These are phyloP conservation scores for Cladosporium sp. DNA, from an alignment of 2,329 filamentous ascomycete genomes.

Conservation along the genomic window DNA sequence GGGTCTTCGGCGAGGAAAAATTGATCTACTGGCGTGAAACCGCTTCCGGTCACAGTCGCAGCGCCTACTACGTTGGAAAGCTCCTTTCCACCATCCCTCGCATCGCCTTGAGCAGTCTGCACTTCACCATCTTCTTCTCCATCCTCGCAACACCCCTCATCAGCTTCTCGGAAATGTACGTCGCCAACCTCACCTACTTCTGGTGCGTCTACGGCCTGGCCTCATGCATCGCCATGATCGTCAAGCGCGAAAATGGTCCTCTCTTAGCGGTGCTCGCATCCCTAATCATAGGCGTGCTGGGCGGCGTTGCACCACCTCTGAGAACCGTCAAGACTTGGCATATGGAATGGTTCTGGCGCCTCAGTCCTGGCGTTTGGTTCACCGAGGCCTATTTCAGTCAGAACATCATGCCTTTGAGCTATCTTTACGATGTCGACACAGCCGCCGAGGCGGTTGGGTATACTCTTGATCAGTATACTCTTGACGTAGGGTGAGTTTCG, in stretches of 20 bases:
- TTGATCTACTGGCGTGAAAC: constrained; percentile 52
- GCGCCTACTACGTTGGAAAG: constrained; percentile 56
- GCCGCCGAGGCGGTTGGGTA: constrained; percentile 45
- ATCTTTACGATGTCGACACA: constrained; percentile 49
- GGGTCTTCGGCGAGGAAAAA: constrained; percentile 54
- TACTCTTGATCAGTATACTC: constrained; percentile 39
- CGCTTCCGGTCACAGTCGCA: constrained; percentile 52
- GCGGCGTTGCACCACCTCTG: constrained; percentile 50
- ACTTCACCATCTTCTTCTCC: constrained; percentile 51
- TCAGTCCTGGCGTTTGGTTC: constrained; percentile 52
- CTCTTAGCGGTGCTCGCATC: constrained; percentile 52
- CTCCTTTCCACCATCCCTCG: constrained; percentile 48
- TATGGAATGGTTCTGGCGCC: constrained; percentile 51
- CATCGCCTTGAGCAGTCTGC: constrained; percentile 48
- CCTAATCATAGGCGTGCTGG: constrained; percentile 52
- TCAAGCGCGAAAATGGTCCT: constrained; percentile 53
- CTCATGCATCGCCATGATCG: constrained; percentile 49
- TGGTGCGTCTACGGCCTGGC: constrained; percentile 56
- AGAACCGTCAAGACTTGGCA: constrained; percentile 48
- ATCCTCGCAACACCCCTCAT: constrained; percentile 49
- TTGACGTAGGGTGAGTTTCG: constrained; percentile 34
- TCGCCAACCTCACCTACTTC: constrained; percentile 52
- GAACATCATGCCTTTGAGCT: constrained; percentile 45
- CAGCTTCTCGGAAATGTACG: constrained; percentile 45
- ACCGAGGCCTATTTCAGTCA: constrained; percentile 53